These are phyloP conservation scores for Fagopyrum esculentum DNA, from an alignment of 148 eudicot genomes.

Conservation along the genomic window DNA sequence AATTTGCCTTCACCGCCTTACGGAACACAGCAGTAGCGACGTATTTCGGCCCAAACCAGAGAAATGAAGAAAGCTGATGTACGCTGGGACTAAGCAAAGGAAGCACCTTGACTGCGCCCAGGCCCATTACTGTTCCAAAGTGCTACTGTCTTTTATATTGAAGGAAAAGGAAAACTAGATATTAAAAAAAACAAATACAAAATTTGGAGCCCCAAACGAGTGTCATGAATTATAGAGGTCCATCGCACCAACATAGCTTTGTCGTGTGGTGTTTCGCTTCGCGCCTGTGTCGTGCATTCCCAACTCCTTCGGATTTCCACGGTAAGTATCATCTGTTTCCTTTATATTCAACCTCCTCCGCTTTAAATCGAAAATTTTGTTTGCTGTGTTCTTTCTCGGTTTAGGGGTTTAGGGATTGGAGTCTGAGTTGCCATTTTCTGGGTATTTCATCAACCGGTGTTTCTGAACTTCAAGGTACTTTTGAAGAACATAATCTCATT, in stretches of 20 bases:
- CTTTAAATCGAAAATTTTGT: background rate
- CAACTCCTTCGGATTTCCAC: background rate
- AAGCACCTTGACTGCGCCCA: too few relatives aligned
- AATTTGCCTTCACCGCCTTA: too few relatives aligned
- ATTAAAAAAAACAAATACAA: too few relatives aligned
- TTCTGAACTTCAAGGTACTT: background rate
- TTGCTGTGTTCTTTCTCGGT: background rate
- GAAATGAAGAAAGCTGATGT: too few relatives aligned
- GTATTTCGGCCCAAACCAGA: too few relatives aligned
- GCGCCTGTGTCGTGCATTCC: constrained; percentile 3
- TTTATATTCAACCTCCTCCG: background rate
- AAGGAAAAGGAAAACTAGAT: too few relatives aligned
- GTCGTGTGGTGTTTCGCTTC: background rate
- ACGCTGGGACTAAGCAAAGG: too few relatives aligned
- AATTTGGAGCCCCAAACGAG: background rate
- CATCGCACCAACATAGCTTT: background rate
- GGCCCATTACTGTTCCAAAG: too few relatives aligned
- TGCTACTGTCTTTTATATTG: too few relatives aligned
- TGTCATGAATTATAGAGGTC: background rate
- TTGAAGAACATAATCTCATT: background rate
- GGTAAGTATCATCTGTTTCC: background rate
- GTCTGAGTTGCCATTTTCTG: background rate
- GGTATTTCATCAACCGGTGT: background rate
- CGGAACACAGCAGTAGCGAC: too few relatives aligned
- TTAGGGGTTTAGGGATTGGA: background rate